Percentiles rank a stretch among this genome's conserved stretches.
These are phyloP conservation scores for Lachnellula arida DNA, from an alignment of 2,329 filamentous ascomycete genomes.

Conservation along the genomic window DNA sequence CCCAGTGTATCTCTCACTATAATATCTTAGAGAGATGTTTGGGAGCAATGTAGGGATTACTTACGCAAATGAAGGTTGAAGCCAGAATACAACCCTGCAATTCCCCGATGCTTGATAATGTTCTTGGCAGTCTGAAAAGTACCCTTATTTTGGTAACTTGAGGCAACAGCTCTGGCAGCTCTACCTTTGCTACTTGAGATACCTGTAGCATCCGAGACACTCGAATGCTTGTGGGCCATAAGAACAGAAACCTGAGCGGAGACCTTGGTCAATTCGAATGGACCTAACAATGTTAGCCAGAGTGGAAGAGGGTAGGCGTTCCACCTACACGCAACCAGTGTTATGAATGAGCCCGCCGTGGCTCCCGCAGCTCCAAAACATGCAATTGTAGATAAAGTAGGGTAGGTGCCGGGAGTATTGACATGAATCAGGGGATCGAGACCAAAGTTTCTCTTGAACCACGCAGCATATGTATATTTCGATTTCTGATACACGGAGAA, in stretches of 20 bases:
- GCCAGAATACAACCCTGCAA: conserved; percentile 72
- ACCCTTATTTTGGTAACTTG: conserved; percentile 73
- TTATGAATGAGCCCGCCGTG: conserved; percentile 74
- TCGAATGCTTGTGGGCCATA: conserved; percentile 54
- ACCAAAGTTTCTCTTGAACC: conserved; percentile 61
- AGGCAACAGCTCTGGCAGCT: conserved; percentile 41
- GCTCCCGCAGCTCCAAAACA: conserved; percentile 77
- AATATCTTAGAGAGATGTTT: conserved; percentile 3
- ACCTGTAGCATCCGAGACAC: conserved; percentile 30
- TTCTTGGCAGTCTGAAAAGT: conserved; percentile 72
- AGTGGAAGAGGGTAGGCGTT: not conserved
- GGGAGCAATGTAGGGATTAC: conserved; percentile 31
- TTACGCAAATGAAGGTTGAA: conserved; percentile 73
- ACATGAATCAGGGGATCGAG: conserved; percentile 70
- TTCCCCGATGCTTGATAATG: conserved; percentile 69
- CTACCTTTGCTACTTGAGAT: not conserved
- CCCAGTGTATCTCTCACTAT: conserved; percentile 77
- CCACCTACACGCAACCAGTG: conserved; percentile 66
- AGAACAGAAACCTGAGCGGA: conserved; percentile 81
- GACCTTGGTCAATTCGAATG: conserved; percentile 86
- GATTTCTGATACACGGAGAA: conserved; percentile 77
- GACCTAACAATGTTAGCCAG: conserved; percentile 43
- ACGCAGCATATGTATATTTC: conserved; percentile 68
- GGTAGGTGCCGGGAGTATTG: conserved; percentile 64
- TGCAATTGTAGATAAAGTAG: conserved; percentile 66